These are phyloP conservation scores for Nitzschia inconspicua DNA, from an alignment of 108 stramenopile species.

Conservation along the genomic window DNA sequence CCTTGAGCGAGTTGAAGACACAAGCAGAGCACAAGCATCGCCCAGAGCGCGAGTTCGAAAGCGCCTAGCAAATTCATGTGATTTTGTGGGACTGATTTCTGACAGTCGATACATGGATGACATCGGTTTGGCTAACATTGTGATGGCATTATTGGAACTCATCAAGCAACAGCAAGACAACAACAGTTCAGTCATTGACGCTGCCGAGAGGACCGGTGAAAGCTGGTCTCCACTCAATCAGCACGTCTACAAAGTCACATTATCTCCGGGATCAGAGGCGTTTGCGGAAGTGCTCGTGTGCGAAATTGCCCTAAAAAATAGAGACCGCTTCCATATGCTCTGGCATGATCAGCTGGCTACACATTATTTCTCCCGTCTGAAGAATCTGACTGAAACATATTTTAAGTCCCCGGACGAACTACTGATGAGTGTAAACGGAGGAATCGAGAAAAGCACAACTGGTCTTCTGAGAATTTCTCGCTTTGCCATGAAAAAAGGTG, in stretches of 20 bases:
- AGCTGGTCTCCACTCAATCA: not conserved
- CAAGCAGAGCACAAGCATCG: conserved; percentile 30
- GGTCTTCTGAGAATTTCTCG: conserved; percentile 65
- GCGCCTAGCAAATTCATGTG: conserved; percentile 55
- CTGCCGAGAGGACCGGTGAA: not conserved
- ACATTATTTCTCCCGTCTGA: conserved; percentile 59
- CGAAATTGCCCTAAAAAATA: conserved; percentile 79
- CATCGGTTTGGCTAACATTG: conserved; percentile 37
- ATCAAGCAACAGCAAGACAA: conserved; percentile 16
- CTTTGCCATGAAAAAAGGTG: conserved; percentile 51
- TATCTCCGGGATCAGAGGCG: conserved; percentile 84
- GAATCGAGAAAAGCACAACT: conserved; percentile 76
- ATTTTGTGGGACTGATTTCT: conserved; percentile 61
- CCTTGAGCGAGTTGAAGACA: conserved; percentile 69
- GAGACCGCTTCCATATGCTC: conserved; percentile 59
- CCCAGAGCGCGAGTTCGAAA: conserved; percentile 67
- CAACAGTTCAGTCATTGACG: not conserved
- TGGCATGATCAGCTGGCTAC: conserved; percentile 59
- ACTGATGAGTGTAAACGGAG: conserved; percentile 39
- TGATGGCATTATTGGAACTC: conserved; percentile 62
- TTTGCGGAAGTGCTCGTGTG: conserved; percentile 82
- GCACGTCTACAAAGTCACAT: conserved; percentile 18
- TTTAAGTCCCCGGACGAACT: conserved; percentile 6
- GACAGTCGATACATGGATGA: conserved; percentile 75
- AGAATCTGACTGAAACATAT: conserved; percentile 10